Percentiles rank a stretch among this genome's conserved stretches.
These are phyloP conservation scores for Xylaria sp. DNA, from an alignment of 2,329 filamentous ascomycete species.

Conservation along the genomic window DNA sequence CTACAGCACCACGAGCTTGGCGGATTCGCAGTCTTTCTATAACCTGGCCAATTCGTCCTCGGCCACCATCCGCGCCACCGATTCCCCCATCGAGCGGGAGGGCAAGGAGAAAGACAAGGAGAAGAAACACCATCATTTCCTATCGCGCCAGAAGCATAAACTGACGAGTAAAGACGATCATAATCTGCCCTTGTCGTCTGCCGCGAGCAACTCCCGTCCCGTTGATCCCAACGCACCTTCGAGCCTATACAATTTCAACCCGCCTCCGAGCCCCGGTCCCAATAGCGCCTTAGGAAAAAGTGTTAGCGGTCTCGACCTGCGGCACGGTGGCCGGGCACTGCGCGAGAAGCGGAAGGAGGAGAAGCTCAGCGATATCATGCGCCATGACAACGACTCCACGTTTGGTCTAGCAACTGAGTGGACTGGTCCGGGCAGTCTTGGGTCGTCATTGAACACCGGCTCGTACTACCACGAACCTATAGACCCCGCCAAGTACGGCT, in stretches of 20 bases:
- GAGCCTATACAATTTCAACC: slow-evolving; percentile 81
- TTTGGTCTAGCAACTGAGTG: slow-evolving; percentile 59
- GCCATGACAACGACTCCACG: slow-evolving; percentile 64
- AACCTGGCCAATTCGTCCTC: slow-evolving; percentile 80
- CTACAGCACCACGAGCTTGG: slow-evolving; percentile 77
- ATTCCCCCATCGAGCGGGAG: slow-evolving; percentile 60
- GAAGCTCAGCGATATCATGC: slow-evolving; percentile 58
- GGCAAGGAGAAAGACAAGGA: slow-evolving; percentile 74
- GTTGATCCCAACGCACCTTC: slow-evolving; percentile 80
- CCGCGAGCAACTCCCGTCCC: slow-evolving; percentile 79
- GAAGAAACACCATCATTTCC: slow-evolving; percentile 82
- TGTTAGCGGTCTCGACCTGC: slow-evolving; percentile 81
- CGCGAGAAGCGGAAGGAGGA: slow-evolving; percentile 85
- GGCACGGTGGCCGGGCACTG: slow-evolving; percentile 79
- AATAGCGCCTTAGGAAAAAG: slow-evolving; percentile 79
- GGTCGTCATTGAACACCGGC: slow-evolving; percentile 53
- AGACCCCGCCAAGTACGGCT: slow-evolving; percentile 69
- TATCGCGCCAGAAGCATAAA: slow-evolving; percentile 83
- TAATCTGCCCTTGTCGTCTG: slow-evolving; percentile 77
- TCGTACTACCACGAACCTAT: slow-evolving; percentile 62
- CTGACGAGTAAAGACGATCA: slow-evolving; percentile 78
- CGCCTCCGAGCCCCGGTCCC: slow-evolving; percentile 77
- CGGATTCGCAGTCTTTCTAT: slow-evolving; percentile 76
- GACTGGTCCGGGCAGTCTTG: slow-evolving; percentile 65
- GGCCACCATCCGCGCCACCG: slow-evolving; percentile 76